These are phyloP conservation scores for Skeletonema costatum DNA, from an alignment of 108 stramenopile species.

Conservation along the genomic window DNA sequence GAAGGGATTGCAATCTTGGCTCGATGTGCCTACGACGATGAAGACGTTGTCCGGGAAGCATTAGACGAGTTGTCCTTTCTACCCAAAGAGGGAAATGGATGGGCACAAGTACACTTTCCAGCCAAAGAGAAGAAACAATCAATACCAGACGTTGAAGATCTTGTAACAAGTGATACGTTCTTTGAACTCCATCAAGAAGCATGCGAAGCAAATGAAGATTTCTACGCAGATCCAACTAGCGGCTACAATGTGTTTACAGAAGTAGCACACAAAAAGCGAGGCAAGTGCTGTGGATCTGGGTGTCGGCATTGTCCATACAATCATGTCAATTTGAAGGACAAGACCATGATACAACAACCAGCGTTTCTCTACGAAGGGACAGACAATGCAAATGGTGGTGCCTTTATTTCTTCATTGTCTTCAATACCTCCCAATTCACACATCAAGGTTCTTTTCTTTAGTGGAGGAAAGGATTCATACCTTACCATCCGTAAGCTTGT, in stretches of 20 bases:
- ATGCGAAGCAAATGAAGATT: conserved; percentile 44
- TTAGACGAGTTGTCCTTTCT: conserved; percentile 48
- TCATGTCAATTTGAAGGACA: conserved; percentile 80
- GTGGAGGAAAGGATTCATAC: conserved; percentile 94
- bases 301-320: conserved; percentile 94
- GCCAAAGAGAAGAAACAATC: not conserved
- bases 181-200: conserved; percentile 61
- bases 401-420: conserved; percentile 19
- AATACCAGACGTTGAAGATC: conserved; percentile 36
- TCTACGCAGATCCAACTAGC: conserved; percentile 84
- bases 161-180: conserved; percentile 30
- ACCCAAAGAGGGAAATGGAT: conserved; percentile 32
- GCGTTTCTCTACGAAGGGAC: conserved; percentile 63
- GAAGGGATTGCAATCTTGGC: conserved; percentile 81
- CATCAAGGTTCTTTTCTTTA: conserved; percentile 83
- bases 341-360: conserved; percentile 71
- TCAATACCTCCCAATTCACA: conserved; percentile 34
- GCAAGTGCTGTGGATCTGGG: conserved; percentile 87
- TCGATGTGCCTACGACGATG: conserved; percentile 58
- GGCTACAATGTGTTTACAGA: conserved; percentile 93
- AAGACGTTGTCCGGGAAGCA: conserved; percentile 43
- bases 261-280: conserved; percentile 75
- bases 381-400: not conserved
- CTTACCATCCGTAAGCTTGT: conserved; percentile 80
- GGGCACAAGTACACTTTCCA: conserved; percentile 23